Base-by-base conservation (phyloP, 1,284 basidiomycete genomes). In the Gomphus bonarii region DNA sequence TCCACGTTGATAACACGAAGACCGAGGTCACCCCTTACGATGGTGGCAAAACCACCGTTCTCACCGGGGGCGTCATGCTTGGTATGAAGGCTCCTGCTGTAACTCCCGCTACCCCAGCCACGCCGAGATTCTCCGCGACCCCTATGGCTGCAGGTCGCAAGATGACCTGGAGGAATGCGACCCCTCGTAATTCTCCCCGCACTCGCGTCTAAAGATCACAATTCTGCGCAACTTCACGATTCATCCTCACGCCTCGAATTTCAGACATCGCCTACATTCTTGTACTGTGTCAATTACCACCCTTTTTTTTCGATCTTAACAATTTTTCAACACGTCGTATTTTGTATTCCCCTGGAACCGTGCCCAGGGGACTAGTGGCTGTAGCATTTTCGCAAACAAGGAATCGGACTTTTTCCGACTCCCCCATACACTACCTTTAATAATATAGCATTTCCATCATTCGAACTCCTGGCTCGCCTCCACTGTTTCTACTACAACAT, bases 21-120 rank as follows among this genome's bases (percentile, higher is more conserved):
- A 86, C 70, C 47, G 83, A 85, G 55, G 84, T 89, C 59, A 89
- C 86, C 50, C 84, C 84, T 65, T 90, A 90, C 65, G 86, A 89
- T 63, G 87, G 86, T 59, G 86, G 87, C 62, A 88, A 88, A 76
- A 90, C 86, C 58, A 88, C 86, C 42, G 87, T 89, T 53, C 78
- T 90, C 61, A 88, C 87, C 7, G 86, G 86, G 57, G 86, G 87
- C 62, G 87, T 89, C 62, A 90, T 90, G 86, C 84, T 90, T 61
- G 85, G 85, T 55, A 77, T 72, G 51, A 71, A 57, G 65, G 66
- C 48, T 6, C 3, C 30, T 16, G 38, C 55, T 28, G 18, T n/a
- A n/a, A 22, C 22, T 50, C 35, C 51, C 10, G 20, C 25, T 9
- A 42, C 55, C 6, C 55, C 55, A 16, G 22, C 48, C 16, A 57